Conservation (phyloP, 371 early-diverging fungal genomes). For the Mucor plumbeus region DNA sequence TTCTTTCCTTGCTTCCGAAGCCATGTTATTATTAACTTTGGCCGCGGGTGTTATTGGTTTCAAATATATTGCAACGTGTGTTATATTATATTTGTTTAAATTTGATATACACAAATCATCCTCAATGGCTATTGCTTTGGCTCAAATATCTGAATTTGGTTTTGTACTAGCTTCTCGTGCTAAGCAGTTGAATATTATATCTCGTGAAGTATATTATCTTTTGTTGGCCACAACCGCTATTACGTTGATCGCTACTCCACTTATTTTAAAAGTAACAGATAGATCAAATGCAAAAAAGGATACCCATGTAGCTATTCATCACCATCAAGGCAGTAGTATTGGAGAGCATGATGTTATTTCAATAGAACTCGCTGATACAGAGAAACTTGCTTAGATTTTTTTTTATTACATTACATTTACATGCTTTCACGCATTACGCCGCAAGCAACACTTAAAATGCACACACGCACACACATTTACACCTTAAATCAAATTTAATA, state of each 20-base stretch:
- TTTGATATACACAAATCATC: conserved; percentile 45
- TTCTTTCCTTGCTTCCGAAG: conserved; percentile 59
- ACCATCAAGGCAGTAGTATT: conserved; percentile 6
- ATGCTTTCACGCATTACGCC: neutral
- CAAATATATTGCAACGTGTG: conserved; percentile 53
- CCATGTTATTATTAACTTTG: conserved; percentile 51
- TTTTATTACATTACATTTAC: neutral
- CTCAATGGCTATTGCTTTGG: conserved; percentile 59
- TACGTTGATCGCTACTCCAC: conserved; percentile 58
- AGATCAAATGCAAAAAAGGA: neutral
- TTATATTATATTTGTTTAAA: conserved; percentile 45
- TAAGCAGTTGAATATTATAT: conserved; percentile 58
- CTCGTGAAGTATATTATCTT: conserved; percentile 65
- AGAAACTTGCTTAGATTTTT: conserved; percentile 10
- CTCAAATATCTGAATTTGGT: conserved; percentile 68
- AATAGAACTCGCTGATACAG: conserved; percentile 13
- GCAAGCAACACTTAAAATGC: neutral
- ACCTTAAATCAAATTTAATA: neutral
- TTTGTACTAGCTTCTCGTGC: conserved; percentile 67
- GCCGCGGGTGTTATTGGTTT: conserved; percentile 56
- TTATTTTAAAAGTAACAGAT: conserved; percentile 53
- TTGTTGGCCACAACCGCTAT: conserved; percentile 61
- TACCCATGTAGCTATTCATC: conserved; percentile 8
- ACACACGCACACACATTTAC: neutral
- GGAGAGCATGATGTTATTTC: conserved; percentile 2